Evolutionary conservation across 106 monocot genomes (phyloP), one percentile per base, ranked within the genome.

Genomic region (Dioscorea dumetorum): DNA sequence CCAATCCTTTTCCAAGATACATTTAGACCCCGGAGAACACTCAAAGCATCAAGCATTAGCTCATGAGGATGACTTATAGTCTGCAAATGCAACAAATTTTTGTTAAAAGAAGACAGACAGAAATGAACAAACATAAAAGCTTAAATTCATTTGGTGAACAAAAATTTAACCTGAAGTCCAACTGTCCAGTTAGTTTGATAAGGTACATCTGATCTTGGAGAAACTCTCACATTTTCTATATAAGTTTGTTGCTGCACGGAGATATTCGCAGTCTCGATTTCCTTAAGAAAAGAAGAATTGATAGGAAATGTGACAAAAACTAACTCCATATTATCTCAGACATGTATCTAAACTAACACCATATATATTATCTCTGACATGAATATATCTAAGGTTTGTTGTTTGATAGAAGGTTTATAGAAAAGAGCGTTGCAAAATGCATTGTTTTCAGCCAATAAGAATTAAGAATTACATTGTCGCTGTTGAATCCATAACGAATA

Each of bases 1-100:
- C 94, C 94, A 18, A 82, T 94, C 74, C 83, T 87, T 76, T 94
- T 94, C 94, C 94, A 94, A 62, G 66, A 74, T 50, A 90, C 90
- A 74, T 85, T 85, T 74, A 94, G 76, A 48, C 87, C 84, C 73
- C 87, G 94, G 63, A 94, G 80, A 67, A 85, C 90, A 83, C 85
- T 90, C n/a, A 94, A 82, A 33, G 90, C 94, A 67, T 87, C 87
- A 4, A 68, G 79, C 85, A 94, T 94, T 70, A 94, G 83, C 61
- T 94, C 90, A 54, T 82, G 84, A 59, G 94, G 94, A 77, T 90
- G 84, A 74, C 90, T 90, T 32, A 80, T 67, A 49, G 94, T 87
- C 94, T 94, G 77, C 56, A 15, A 62, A 41, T 41, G 41, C 41
- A 41, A 41, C 41, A 41, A 41, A 41, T 28, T 28, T 41, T 41